Evolutionary conservation across 352 stramenopile genomes (phyloP).

Genomic region (Globisporangium nodosum): DNA sequence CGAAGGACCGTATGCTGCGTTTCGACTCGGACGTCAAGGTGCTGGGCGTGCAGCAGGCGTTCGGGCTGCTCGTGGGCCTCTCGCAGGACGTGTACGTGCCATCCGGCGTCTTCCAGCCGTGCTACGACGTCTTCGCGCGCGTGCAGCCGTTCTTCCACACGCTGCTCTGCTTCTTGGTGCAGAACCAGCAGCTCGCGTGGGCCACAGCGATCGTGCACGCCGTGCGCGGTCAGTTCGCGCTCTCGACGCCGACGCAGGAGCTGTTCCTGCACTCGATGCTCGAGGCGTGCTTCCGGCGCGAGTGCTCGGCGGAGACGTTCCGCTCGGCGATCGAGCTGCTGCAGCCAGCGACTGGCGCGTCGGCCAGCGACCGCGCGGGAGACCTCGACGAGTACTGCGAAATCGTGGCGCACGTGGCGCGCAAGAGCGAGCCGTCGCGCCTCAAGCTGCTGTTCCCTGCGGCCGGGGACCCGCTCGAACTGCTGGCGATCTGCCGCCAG

Average conservation of each 20-base stretch:
- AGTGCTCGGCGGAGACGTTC: conserved; percentile 38
- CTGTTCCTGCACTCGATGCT: conserved; percentile 80
- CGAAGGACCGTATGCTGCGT: conserved; percentile 59
- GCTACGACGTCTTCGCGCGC: conserved; percentile 71
- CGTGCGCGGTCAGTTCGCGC: conserved; percentile 43
- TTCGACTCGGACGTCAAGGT: conserved; percentile 79
- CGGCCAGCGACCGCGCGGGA: background rate
- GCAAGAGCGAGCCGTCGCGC: conserved; percentile 79
- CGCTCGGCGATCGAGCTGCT: conserved; percentile 46
- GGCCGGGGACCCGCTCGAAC: conserved; percentile 58
- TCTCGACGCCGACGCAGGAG: conserved; percentile 70
- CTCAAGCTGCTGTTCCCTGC: conserved; percentile 62
- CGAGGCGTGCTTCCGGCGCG: conserved; percentile 48
- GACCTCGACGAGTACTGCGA: conserved; percentile 81
- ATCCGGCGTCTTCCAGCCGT: conserved; percentile 44
- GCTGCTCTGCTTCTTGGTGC: conserved; percentile 59
- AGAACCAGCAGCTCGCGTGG: conserved; percentile 59
- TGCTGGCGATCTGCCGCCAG: conserved; percentile 56
- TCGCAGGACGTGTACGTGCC: conserved; percentile 82
- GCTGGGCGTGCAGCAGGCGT: conserved; percentile 51
- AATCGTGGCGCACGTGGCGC: conserved; percentile 76
- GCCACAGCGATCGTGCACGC: conserved; percentile 37
- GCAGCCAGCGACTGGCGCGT: conserved; percentile 14
- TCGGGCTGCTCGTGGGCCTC: conserved; percentile 68
- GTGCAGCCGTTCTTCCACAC: conserved; percentile 82